Evolutionary conservation across 1,284 basidiomycete species (phyloP).

Genomic region (Heterobasidion occidentale): DNA sequence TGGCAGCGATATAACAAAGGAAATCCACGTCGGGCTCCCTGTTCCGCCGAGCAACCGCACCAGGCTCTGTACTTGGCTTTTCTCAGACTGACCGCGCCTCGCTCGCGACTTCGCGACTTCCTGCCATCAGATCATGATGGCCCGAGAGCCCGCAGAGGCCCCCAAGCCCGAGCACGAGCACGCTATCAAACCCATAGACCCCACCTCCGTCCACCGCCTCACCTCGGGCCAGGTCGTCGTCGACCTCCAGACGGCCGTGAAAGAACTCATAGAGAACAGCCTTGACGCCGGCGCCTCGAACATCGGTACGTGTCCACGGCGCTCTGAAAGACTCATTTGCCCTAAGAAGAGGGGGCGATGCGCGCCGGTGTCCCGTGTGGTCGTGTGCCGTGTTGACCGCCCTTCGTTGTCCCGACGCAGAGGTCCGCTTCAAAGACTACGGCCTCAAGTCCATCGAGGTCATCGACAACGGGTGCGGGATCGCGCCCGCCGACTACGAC

Average conservation of each 20-base stretch:
- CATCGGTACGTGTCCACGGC: conserved; percentile 49
- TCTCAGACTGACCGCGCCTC: too few species aligned
- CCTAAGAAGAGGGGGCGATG: too few species aligned
- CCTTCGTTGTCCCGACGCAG: conserved; percentile 30
- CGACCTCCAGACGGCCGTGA: conserved; percentile 89
- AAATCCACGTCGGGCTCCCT: too few species aligned
- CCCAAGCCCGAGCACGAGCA: neutral
- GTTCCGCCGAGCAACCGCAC: too few species aligned
- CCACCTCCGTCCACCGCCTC: conserved; percentile 72
- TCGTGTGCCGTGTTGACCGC: neutral
- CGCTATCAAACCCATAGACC: conserved; percentile 60
- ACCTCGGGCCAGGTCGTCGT: conserved; percentile 94
- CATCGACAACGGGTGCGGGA: conserved; percentile 88
- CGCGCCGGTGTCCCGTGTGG: too few species aligned
- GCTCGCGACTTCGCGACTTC: neutral
- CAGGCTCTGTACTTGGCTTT: too few species aligned
- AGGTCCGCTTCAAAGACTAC: conserved; percentile 87
- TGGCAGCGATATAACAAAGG: too few species aligned
- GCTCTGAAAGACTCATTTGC: neutral
- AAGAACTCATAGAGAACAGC: conserved; percentile 96
- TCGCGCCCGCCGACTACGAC: conserved; percentile 71
- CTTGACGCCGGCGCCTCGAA: conserved; percentile 87
- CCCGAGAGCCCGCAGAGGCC: neutral
- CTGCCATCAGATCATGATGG: neutral
- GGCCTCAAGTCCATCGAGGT: conserved; percentile 88